These are phyloP conservation scores for Penicillium verhagenii DNA, from an alignment of 495 filamentous ascomycete genomes.

Conservation along the genomic window DNA sequence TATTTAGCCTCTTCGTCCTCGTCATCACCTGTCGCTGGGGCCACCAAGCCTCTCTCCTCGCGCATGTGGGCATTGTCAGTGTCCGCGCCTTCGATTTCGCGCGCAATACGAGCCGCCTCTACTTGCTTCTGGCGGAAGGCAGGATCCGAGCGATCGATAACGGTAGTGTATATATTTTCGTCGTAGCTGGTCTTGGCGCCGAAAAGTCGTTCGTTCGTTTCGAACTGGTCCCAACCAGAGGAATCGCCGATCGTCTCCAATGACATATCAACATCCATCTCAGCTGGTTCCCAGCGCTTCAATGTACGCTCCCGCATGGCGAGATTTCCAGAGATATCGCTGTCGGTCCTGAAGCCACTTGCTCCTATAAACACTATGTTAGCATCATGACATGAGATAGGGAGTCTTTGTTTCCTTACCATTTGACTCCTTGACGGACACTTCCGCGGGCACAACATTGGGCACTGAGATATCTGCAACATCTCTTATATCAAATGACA, in stretches of 20 bases:
- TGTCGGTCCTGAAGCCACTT: slow-evolving; percentile 75
- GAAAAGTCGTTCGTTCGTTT: slow-evolving; percentile 81
- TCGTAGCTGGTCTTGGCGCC: slow-evolving; percentile 85
- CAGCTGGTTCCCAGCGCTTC: slow-evolving; percentile 80
- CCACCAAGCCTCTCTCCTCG: slow-evolving; percentile 78
- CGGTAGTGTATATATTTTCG: slow-evolving; percentile 91
- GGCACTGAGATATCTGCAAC: slow-evolving; percentile 63
- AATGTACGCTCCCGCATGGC: slow-evolving; percentile 69
- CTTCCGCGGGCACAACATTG: slow-evolving; percentile 50
- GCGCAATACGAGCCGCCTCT: slow-evolving; percentile 77
- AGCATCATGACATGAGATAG: background rate
- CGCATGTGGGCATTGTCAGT: slow-evolving; percentile 75
- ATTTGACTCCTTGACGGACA: slow-evolving; percentile 61
- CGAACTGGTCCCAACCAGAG: slow-evolving; percentile 89
- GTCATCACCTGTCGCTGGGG: slow-evolving; percentile 65
- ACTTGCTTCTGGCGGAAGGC: slow-evolving; percentile 73
- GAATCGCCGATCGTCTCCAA: slow-evolving; percentile 56
- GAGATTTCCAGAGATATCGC: slow-evolving; percentile 78
- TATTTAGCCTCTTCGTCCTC: slow-evolving; percentile 97
- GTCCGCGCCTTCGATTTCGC: slow-evolving; percentile 78
- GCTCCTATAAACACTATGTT: slow-evolving; percentile 1
- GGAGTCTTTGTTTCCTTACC: slow-evolving; percentile 52
- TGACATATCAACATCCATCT: slow-evolving; percentile 60
- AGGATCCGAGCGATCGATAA: slow-evolving; percentile 78
- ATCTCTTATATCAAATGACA: slow-evolving; percentile 81